Conservation (phyloP, 805 yeast species). For the Myxozyma mucilagina region DNA sequence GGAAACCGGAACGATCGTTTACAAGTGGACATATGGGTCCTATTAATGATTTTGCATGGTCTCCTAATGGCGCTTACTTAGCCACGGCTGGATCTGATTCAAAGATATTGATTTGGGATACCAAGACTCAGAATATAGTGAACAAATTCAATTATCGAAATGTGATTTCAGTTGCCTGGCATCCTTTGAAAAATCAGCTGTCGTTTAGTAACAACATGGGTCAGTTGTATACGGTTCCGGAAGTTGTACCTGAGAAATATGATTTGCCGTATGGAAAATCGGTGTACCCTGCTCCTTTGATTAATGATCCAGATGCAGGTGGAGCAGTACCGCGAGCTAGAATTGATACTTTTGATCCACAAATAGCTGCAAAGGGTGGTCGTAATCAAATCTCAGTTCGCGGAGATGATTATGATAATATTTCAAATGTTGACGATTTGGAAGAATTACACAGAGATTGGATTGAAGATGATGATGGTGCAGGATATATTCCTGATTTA, state of each 20-base stretch:
- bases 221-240: constrained; percentile 34
- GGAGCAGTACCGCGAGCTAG: constrained; percentile 30
- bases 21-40: constrained; percentile 37
- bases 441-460: constrained; percentile 44
- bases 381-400: neutral
- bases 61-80: constrained; percentile 59
- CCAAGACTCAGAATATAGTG: constrained; percentile 42
- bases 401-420: constrained; percentile 5
- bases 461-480: constrained; percentile 65
- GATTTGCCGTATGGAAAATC: constrained; percentile 37
- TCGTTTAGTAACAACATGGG: constrained; percentile 41
- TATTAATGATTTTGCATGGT: constrained; percentile 57
- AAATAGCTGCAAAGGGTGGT: neutral
- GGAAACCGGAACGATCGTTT: constrained; percentile 34
- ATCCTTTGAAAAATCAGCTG: constrained; percentile 40
- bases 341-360: constrained; percentile 16
- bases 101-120: constrained; percentile 58
- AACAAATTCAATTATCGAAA: constrained; percentile 35
- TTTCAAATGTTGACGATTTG: constrained; percentile 36
- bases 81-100: constrained; percentile 61
- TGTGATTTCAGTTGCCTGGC: constrained; percentile 48
- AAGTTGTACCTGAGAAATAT: constrained; percentile 31
- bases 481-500: constrained; percentile 31
- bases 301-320: constrained; percentile 42
- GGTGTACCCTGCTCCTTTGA: constrained; percentile 21